These are phyloP conservation scores for Boechera stricta DNA, from an alignment of 345 rosid genomes.

Conservation along the genomic window DNA sequence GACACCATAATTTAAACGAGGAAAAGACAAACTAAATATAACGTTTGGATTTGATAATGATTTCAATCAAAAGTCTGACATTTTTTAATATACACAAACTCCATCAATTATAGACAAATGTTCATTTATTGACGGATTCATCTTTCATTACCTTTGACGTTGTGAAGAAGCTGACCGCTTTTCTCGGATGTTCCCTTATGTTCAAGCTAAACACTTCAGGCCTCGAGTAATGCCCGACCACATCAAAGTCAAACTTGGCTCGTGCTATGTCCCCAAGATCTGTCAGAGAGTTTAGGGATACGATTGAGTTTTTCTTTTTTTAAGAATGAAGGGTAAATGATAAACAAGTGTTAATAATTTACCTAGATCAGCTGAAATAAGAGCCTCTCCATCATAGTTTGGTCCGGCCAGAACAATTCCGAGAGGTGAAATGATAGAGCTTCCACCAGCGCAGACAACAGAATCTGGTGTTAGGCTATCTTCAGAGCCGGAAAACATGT, in stretches of 20 bases:
- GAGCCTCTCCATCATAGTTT: slow-evolving; percentile 84
- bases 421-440: slow-evolving; percentile 84
- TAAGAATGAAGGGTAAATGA: not conserved
- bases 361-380: slow-evolving; percentile 92
- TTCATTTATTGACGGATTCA: slow-evolving; percentile 26
- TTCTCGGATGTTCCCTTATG: slow-evolving; percentile 78
- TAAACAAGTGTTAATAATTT: slow-evolving; percentile 26
- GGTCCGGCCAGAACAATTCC: slow-evolving; percentile 92
- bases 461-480: slow-evolving; percentile 74
- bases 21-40: not conserved
- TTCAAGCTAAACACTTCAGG: slow-evolving; percentile 91
- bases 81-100: not conserved
- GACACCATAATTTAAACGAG: not conserved
- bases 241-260: slow-evolving; percentile 93
- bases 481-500: slow-evolving; percentile 67
- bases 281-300: slow-evolving; percentile 26
- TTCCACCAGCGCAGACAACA: slow-evolving; percentile 90
- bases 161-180: slow-evolving; percentile 70
- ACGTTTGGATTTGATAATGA: slow-evolving; percentile 4
- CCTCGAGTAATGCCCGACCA: slow-evolving; percentile 91
- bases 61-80: slow-evolving; percentile 1
- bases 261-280: slow-evolving; percentile 93
- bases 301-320: not conserved
- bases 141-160: slow-evolving; percentile 54
- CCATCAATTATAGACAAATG: not conserved